These are phyloP conservation scores for Silene latifolia DNA, from an alignment of 148 eudicot species.

Conservation along the genomic window DNA sequence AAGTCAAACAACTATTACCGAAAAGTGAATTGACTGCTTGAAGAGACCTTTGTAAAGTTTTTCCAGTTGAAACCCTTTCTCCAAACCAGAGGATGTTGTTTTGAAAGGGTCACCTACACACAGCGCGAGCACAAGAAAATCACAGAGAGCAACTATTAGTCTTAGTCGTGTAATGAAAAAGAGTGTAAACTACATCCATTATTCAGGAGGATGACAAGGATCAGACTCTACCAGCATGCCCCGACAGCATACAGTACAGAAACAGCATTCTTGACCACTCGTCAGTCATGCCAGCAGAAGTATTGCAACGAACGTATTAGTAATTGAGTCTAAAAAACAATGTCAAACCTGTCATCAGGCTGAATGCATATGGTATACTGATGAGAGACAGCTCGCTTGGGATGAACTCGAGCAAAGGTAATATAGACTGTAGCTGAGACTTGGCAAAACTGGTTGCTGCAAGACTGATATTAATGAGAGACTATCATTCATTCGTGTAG, in stretches of 20 bases:
- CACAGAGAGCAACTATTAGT: background rate
- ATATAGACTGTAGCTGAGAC: conserved; percentile 24
- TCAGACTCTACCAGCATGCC: background rate
- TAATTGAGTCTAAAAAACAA: background rate
- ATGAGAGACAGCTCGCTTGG: conserved; percentile 24
- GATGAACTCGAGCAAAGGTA: conserved; percentile 22
- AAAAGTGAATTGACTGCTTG: conserved; percentile 29
- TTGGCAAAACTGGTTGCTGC: conserved; percentile 29
- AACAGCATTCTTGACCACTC: background rate
- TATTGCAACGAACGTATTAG: background rate
- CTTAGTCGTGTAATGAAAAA: background rate
- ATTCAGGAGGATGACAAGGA: background rate
- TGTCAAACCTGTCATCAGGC: conserved; percentile 24
- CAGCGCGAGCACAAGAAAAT: background rate
- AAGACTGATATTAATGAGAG: conserved; percentile 12
- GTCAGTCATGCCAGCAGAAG: background rate
- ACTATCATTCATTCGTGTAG: conserved; percentile 4
- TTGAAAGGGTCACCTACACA: conserved; percentile 24
- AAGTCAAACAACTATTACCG: conserved; percentile 22
- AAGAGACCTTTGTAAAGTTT: conserved; percentile 26
- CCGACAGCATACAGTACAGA: background rate
- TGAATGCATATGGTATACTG: conserved; percentile 18
- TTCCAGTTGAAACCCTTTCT: conserved; percentile 10
- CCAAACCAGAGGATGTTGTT: conserved; percentile 8
- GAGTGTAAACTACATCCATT: background rate